phyloP scores from a whole-genome alignment of 495 filamentous ascomycete genomes.

The Thermothielavioides terrestris region DNA sequence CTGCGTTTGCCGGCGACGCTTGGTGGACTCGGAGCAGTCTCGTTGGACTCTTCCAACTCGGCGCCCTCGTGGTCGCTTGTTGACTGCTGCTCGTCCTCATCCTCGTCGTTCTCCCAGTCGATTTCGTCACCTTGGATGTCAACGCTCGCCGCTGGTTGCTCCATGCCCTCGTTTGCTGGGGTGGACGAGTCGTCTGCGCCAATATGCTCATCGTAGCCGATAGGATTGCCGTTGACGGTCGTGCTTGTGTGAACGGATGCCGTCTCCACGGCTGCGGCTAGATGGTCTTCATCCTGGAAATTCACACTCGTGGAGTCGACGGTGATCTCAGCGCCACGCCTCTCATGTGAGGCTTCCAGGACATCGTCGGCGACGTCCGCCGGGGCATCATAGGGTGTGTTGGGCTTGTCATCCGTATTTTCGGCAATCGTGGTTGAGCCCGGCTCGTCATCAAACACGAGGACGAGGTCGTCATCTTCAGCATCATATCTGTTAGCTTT shows the following conservation, averaged over 20 bases:
- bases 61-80: conserved; percentile 18
- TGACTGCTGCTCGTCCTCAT: conserved; percentile 21
- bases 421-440: conserved; percentile 5
- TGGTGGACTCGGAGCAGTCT: conserved; percentile 2
- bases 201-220: conserved; percentile 39
- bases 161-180: conserved; percentile 3
- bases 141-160: conserved; percentile 1
- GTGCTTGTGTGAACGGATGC: conserved; percentile 28
- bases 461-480: conserved; percentile 16
- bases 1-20: conserved; percentile 20
- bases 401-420: conserved; percentile 6
- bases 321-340: conserved; percentile 1
- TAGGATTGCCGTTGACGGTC: conserved; percentile 41
- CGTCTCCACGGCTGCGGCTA: conserved; percentile 1
- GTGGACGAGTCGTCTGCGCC: conserved; percentile 11
- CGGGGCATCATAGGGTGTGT: not conserved
- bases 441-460: conserved; percentile 9
- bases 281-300: not conserved
- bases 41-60: conserved; percentile 18
- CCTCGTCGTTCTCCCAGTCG: conserved; percentile 37
- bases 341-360: not conserved
- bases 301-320: conserved; percentile 8
- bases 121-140: conserved; percentile 31
- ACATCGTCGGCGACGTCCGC: not conserved
- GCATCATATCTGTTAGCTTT: conserved; percentile 14